Conservation (phyloP, 2,329 filamentous ascomycete species). For the Furcasterigmium furcatum region DNA sequence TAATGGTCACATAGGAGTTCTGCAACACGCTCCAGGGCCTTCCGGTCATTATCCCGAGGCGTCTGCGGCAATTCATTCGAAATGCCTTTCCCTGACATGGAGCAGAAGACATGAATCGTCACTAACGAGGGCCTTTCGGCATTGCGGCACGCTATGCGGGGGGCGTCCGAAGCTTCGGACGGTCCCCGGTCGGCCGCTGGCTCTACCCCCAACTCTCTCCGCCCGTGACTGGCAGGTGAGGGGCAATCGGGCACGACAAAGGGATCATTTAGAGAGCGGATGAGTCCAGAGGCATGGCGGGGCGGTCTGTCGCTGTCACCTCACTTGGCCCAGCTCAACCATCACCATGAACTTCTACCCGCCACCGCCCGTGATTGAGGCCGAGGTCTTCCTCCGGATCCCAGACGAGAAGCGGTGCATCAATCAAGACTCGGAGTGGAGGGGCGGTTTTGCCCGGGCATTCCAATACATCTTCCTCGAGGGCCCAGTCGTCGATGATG, state of each 20-base stretch:
- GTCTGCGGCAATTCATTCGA: constrained; percentile 5
- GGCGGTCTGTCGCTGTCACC: too few relatives aligned
- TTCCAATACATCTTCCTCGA: constrained; percentile 37
- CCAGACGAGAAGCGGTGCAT: constrained; percentile 28
- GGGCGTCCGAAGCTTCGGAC: too few relatives aligned
- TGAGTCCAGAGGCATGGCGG: too few relatives aligned
- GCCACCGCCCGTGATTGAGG: constrained; percentile 24
- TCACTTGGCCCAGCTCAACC: not conserved
- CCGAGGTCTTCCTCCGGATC: constrained; percentile 29
- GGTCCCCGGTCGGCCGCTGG: too few relatives aligned
- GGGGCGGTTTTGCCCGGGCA: constrained; percentile 25
- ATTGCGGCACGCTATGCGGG: not conserved
- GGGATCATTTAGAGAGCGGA: too few relatives aligned
- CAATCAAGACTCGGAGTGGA: constrained; percentile 31
- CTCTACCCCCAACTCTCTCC: too few relatives aligned
- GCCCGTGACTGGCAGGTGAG: too few relatives aligned
- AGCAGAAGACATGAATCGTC: too few relatives aligned
- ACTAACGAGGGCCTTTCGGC: not conserved
- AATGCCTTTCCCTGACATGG: not conserved
- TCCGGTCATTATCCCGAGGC: constrained; percentile 1
- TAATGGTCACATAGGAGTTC: not conserved
- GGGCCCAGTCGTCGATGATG: constrained; percentile 25
- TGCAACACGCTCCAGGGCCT: not conserved
- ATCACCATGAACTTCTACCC: constrained; percentile 30
- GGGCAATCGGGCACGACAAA: too few relatives aligned